Conservation (phyloP, 2,329 filamentous ascomycete species). For the Pleurostoma richardsiae region DNA sequence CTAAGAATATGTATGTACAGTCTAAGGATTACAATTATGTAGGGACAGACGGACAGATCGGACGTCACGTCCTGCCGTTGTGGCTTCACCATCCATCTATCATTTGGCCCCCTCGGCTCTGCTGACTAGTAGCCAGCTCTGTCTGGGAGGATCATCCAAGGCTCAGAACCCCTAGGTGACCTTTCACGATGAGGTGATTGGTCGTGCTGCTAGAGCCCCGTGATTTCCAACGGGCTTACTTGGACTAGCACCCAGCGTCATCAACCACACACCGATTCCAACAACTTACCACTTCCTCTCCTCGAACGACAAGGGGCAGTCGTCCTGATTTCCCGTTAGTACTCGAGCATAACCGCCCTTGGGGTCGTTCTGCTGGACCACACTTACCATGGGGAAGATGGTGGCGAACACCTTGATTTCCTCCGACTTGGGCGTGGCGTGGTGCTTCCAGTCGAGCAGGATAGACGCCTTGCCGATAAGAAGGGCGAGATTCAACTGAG, state of each 20-base stretch:
- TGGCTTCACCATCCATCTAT: too few species aligned
- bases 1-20: too few species aligned
- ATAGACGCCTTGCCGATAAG: slow-evolving; percentile 89
- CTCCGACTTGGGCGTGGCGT: slow-evolving; percentile 77
- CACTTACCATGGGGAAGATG: slow-evolving; percentile 87
- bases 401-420: slow-evolving; percentile 98
- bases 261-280: not conserved
- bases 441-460: slow-evolving; percentile 84
- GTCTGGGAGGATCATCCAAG: too few species aligned
- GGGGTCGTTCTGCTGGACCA: not conserved
- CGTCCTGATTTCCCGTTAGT: slow-evolving; percentile 51
- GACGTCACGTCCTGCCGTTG: too few species aligned
- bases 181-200: too few species aligned
- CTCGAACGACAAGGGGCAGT: slow-evolving; percentile 73
- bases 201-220: too few species aligned
- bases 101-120: too few species aligned
- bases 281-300: slow-evolving; percentile 39
- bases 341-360: too few species aligned
- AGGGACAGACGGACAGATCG: too few species aligned
- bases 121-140: too few species aligned
- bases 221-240: not conserved
- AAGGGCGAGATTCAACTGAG: slow-evolving; percentile 79
- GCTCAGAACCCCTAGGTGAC: too few species aligned
- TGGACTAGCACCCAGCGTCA: not conserved
- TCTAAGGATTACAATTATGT: too few species aligned